Base-by-base conservation (phyloP, 2,329 filamentous ascomycete species). In the Periconia digitata region DNA sequence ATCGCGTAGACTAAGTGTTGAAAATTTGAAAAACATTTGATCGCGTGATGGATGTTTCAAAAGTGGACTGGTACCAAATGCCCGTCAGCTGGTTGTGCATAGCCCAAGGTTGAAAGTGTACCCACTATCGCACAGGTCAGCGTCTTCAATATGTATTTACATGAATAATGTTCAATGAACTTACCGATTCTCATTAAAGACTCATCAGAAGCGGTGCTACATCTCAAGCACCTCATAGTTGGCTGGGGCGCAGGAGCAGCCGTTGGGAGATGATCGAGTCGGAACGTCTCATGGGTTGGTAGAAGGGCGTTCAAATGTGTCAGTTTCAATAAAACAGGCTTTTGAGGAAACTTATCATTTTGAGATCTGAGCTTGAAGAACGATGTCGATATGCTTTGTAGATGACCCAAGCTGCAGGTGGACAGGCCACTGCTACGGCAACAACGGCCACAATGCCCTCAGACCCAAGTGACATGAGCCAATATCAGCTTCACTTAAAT, bases 321-420 rank as follows among this genome's bases (percentile, higher is more conserved):
- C 36, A 21, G 36, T 38, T 3, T 38, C 10, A 10, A 5, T 32
- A 10, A 32, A 10, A 12, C 27, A 32, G 3, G 10, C 4, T 32
- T 10, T 10, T 10, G n/a, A 4, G 12, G 27, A 32, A 5, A 32
- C 27, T 32, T 32, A 32, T 32, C 27, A 32, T 32, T 10, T 32
- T 32, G 12, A 13, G 12, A 32, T 10, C 27, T 3, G 27, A 32
- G 4, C 8, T 32, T 20, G 18, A 22, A n/a, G 18, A 24, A 23
- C 38, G 40, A 38, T 16, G 40, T 16, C 22, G 54, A 55, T 59
- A 55, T 49, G 50, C 51, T 44, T 21, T 47, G 35, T 46, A 52
- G 32, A 53, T 23, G 18, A 45, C 22, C 45, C 42, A 48, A 20
- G 27, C 35, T 3, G 53, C 44, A 16, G 53, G 49, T 40, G 53